A percentile compares a stretch with the other conserved stretches of the same genome.
Evolutionary conservation across 768 basidiomycete genomes (phyloP).

Genomic region (Lactarius akahatsu): DNA sequence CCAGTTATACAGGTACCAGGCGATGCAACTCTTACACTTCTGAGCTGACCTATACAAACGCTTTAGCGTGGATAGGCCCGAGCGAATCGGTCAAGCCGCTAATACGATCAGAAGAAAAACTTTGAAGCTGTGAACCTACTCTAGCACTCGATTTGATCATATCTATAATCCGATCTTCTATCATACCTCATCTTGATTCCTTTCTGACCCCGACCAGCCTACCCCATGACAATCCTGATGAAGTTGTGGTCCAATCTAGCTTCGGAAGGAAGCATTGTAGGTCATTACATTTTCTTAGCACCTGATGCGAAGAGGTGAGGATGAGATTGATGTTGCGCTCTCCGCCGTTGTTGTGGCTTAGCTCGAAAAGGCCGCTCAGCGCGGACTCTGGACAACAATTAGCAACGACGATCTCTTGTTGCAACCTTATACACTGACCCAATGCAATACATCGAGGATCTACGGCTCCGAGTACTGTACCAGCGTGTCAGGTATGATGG

Average conservation of each 20-base stretch:
- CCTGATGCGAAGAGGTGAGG: not conserved
- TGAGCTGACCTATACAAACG: not conserved
- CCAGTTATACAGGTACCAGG: not conserved
- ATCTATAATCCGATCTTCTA: not conserved
- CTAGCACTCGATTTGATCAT: not conserved
- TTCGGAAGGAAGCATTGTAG: not conserved
- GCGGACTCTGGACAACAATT: not conserved
- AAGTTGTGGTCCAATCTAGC: not conserved
- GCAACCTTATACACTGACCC: not conserved
- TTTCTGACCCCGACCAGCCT: not conserved
- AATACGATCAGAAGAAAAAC: not conserved
- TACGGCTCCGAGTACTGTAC: not conserved
- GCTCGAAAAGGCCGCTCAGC: not conserved
- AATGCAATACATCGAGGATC: not conserved
- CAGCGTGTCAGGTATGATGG: not conserved
- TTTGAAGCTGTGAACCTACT: not conserved
- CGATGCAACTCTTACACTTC: not conserved
- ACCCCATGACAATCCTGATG: not conserved
- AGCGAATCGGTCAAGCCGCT: not conserved
- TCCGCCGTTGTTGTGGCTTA: not conserved
- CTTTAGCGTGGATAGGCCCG: not conserved
- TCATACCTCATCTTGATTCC: not conserved
- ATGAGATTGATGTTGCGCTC: not conserved
- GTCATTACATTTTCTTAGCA: not conserved
- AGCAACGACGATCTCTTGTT: constrained; percentile 1